Evolutionary conservation across 345 rosid species (phyloP).

Genomic region (Pugionium dolabratum): DNA sequence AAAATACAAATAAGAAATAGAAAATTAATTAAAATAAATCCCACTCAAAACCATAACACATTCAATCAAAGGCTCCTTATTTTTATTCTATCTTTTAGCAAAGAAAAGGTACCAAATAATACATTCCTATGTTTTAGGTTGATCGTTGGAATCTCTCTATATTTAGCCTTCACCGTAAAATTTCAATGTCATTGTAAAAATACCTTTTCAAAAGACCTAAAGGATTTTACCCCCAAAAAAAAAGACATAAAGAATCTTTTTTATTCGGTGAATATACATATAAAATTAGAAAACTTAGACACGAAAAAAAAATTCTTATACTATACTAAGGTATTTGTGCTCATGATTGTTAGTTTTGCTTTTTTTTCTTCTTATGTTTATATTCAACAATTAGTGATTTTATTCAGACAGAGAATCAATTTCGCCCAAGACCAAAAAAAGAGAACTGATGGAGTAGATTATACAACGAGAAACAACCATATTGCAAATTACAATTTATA

Average conservation of each 20-base stretch:
- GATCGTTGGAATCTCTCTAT: constrained; percentile 23
- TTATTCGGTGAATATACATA: neutral
- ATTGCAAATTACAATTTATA: constrained; percentile 1
- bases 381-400: constrained; percentile 12
- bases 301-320: neutral
- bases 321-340: constrained; percentile 6
- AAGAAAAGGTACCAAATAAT: constrained; percentile 28
- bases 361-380: neutral
- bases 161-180: constrained; percentile 12
- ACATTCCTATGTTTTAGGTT: constrained; percentile 3
- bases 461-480: constrained; percentile 18
- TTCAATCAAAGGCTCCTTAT: constrained; percentile 19
- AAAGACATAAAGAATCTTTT: constrained; percentile 11
- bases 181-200: constrained; percentile 28
- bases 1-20: constrained; percentile 8
- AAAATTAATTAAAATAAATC: constrained; percentile 6
- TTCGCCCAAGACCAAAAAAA: neutral
- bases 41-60: constrained; percentile 37
- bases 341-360: constrained; percentile 16
- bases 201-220: constrained; percentile 25
- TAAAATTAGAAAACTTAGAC: neutral
- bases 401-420: constrained; percentile 20
- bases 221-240: neutral
- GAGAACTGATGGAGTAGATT: constrained; percentile 30
- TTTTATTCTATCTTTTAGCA: constrained; percentile 21